Percentiles rank a stretch among this genome's conserved stretches.
Conservation (phyloP, 2,329 filamentous ascomycete species). For the Fusarium incarnatum region DNA sequence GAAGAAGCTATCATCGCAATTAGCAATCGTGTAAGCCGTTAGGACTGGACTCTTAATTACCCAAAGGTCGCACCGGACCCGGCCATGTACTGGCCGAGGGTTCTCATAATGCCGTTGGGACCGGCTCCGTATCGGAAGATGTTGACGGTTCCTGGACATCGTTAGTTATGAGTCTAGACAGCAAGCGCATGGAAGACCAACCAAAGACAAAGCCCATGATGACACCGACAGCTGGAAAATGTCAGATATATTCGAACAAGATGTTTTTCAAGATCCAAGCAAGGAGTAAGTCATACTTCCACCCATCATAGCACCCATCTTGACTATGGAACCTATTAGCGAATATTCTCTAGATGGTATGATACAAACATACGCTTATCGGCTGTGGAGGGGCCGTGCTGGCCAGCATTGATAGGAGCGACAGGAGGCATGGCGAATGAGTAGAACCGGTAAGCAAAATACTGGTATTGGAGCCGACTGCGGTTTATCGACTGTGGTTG, state of each 20-base stretch:
- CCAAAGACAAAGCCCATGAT: slow-evolving; percentile 99
- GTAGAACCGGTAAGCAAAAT: not conserved
- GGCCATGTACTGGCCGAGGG: slow-evolving; percentile 95
- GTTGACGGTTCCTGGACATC: slow-evolving; percentile 80
- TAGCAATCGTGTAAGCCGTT: slow-evolving; percentile 23
- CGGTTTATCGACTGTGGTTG: not conserved
- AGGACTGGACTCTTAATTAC: slow-evolving; percentile 60
- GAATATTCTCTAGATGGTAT: slow-evolving; percentile 15
- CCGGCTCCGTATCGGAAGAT: slow-evolving; percentile 96
- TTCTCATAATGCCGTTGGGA: slow-evolving; percentile 92
- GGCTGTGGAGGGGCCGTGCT: slow-evolving; percentile 62
- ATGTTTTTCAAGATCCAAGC: not conserved
- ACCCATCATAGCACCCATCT: slow-evolving; percentile 99
- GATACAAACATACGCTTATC: slow-evolving; percentile 63
- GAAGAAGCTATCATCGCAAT: slow-evolving; percentile 75
- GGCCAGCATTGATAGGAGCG: slow-evolving; percentile 54
- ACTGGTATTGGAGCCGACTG: not conserved
- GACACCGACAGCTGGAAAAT: slow-evolving; percentile 80
- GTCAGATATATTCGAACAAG: slow-evolving; percentile 47
- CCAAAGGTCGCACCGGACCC: slow-evolving; percentile 96
- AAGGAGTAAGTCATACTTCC: slow-evolving; percentile 77
- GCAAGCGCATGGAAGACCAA: slow-evolving; percentile 55
- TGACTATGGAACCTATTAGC: slow-evolving; percentile 56
- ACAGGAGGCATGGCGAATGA: slow-evolving; percentile 55
- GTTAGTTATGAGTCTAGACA: slow-evolving; percentile 13